Percentiles rank a stretch among this genome's conserved stretches.
phyloP scores from a whole-genome alignment of 75 land plant species.

The Selaginella tamariscina region DNA sequence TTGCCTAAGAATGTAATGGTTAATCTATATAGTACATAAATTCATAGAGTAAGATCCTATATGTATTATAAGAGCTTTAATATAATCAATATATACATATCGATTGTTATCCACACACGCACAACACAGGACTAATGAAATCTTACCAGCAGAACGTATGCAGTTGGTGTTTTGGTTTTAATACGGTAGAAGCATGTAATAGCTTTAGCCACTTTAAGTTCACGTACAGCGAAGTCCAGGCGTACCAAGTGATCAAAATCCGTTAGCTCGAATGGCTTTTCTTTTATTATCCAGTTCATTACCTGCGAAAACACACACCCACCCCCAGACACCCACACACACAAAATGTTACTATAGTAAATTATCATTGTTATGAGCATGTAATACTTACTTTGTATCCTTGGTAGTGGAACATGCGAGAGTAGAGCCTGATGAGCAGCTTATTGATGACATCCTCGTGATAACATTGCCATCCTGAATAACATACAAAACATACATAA shows the following conservation, averaged over 20 bases:
- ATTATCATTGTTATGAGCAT: no score
- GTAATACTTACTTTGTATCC: background rate
- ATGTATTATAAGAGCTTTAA: no score
- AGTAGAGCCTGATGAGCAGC: background rate
- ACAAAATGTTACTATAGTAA: no score
- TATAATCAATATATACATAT: no score
- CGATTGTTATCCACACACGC: no score
- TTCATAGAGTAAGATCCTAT: no score
- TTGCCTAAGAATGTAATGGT: no score
- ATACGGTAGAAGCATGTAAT: background rate
- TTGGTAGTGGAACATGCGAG: background rate
- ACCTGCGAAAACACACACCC: no score
- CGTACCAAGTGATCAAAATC: background rate
- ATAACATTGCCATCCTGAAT: background rate
- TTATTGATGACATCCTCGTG: background rate
- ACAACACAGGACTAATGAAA: no score
- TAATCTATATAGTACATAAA: no score
- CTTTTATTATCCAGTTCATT: background rate
- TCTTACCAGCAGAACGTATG: background rate
- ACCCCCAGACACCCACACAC: no score
- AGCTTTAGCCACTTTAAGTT: background rate
- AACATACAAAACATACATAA: no score
- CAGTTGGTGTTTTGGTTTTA: background rate
- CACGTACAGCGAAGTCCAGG: background rate
- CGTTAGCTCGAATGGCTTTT: background rate